Evolutionary conservation across 2,329 filamentous ascomycete genomes (phyloP), one percentile per base, ranked within the genome.

Genomic region (Penicillium decumbens): DNA sequence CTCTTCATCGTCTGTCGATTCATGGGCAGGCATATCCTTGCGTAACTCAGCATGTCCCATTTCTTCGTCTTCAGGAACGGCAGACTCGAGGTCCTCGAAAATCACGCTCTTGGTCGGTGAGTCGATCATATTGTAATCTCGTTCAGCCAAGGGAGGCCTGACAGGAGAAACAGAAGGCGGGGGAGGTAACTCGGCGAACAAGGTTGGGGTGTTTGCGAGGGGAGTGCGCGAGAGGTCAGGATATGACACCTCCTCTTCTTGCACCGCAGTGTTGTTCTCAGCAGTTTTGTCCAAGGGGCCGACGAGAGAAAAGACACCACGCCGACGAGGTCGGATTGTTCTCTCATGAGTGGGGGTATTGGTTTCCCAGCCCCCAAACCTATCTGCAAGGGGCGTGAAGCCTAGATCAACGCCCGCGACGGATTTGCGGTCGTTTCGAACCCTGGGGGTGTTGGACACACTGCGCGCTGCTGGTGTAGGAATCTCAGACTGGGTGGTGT

Each of bases 381-480:
- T 79, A 32, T 78, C 73, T 3, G 81, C 81, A 32, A 89, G 71
- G 23, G 83, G 81, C 1, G 83, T 86, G 54, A 87, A 85, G 1
- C 82, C 82, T 44, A 80, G 63, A 15, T 71, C 70, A 27, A 47
- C 55, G 35, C 53, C 60, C 40, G 53, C 47, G 20, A 51, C 39
- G 27, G 64, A 53, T 29, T 55, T 49, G 2, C 43, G 53, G 15
- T 57, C 51, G 10, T 41, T 45, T n/a, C 24, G 37, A 29, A 39
- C n/a, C 13, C 40, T 48, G 5, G 60, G 59, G 4, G 57, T 56
- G 4, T 58, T 45, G 29, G 49, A 54, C 23, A 50, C 33, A 12
- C 45, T 54, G 8, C 45, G 54, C 25, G 23, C 32, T 13, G 15
- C 40, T 9, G 52, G 55, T 1, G 51, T 54, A 41, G 53, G 52